A percentile compares a stretch with the other conserved stretches of the same genome.
Evolutionary conservation across 306 rosid genomes (phyloP).

Genomic region (Cicer arietinum): DNA sequence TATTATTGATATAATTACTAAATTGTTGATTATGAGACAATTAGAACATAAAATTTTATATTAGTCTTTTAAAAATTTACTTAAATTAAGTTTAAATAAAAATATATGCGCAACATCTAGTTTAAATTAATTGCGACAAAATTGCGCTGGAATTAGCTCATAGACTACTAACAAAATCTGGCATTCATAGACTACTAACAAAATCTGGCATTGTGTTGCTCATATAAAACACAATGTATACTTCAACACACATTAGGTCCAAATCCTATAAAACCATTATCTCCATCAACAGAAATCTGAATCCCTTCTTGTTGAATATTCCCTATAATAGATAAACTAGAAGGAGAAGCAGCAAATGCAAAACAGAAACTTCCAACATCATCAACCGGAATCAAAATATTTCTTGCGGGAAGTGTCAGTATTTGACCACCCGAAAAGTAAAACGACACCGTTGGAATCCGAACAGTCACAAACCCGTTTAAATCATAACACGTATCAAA

Average conservation of each 20-base stretch:
- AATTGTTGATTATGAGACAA: too few species aligned
- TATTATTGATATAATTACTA: too few species aligned
- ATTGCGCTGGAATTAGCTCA: not conserved
- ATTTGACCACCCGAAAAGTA: constrained; percentile 81
- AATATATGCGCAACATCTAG: too few species aligned
- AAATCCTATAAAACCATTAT: constrained; percentile 87
- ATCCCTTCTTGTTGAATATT: constrained; percentile 93
- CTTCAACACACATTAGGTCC: constrained; percentile 79
- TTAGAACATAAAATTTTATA: too few species aligned
- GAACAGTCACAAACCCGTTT: constrained; percentile 74
- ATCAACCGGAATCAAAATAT: constrained; percentile 75
- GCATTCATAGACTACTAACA: constrained; percentile 12
- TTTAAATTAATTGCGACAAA: too few species aligned
- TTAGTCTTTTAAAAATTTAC: too few species aligned
- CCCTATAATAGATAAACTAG: constrained; percentile 73
- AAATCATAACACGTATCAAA: constrained; percentile 82
- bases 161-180: constrained; percentile 32
- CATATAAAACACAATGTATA: not conserved
- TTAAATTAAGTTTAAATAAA: too few species aligned
- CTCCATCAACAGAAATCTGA: constrained; percentile 79
- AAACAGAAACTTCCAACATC: constrained; percentile 79
- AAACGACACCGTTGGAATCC: constrained; percentile 88
- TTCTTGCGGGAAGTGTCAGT: constrained; percentile 78
- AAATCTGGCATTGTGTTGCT: not conserved
- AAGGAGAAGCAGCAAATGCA: constrained; percentile 69